Percentiles rank a stretch among this genome's conserved stretches.
Conservation (phyloP, 192 early-diverging fungal genomes). For the Backusella sp. region DNA sequence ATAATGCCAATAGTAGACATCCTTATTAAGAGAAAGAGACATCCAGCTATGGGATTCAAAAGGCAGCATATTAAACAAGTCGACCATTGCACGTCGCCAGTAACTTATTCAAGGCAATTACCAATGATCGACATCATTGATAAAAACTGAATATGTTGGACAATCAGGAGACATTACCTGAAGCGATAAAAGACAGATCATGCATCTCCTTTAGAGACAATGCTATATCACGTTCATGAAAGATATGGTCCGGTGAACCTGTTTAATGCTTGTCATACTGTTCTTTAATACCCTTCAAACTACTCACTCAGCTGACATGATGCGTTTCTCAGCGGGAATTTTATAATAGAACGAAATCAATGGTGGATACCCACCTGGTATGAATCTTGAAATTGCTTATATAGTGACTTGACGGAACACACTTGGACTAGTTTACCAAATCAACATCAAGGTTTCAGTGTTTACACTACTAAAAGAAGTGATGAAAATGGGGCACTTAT, state of each 20-base stretch:
- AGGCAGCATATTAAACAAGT: not conserved
- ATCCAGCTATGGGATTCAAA: not conserved
- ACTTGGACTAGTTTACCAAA: slow-evolving; percentile 64
- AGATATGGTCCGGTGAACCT: slow-evolving; percentile 71
- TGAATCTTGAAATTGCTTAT: slow-evolving; percentile 65
- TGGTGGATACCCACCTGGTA: slow-evolving; percentile 67
- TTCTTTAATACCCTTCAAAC: slow-evolving; percentile 81
- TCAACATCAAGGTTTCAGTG: slow-evolving; percentile 62
- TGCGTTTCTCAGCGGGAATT: slow-evolving; percentile 50
- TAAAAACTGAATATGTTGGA: not conserved
- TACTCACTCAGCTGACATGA: slow-evolving; percentile 58
- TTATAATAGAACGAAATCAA: slow-evolving; percentile 61
- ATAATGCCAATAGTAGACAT: not conserved
- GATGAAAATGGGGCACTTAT: not conserved
- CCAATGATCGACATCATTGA: not conserved
- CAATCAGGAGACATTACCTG: not conserved
- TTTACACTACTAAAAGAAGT: not conserved
- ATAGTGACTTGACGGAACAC: slow-evolving; percentile 57
- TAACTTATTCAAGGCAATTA: not conserved
- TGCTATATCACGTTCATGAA: not conserved
- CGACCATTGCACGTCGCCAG: not conserved
- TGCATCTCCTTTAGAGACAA: not conserved
- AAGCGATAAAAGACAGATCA: not conserved
- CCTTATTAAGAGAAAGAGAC: not conserved
- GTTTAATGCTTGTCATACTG: slow-evolving; percentile 87